Evolutionary conservation across 305 asterid genomes (phyloP).

Genomic region (Fraxinus nigra): DNA sequence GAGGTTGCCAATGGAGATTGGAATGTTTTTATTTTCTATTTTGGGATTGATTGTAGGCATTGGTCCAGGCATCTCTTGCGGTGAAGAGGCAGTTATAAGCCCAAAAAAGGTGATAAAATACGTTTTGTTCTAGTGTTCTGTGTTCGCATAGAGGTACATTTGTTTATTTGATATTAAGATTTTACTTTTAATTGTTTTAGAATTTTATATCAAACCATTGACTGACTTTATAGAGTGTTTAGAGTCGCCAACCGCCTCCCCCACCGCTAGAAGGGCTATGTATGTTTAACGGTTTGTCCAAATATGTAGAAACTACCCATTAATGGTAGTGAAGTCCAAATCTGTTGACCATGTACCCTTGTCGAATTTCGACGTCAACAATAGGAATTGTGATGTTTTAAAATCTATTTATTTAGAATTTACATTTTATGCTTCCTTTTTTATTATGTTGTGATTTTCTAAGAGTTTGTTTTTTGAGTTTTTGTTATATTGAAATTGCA

Average conservation of each 20-base stretch:
- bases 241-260: background rate
- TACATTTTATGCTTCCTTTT: too few relatives aligned
- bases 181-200: too few relatives aligned
- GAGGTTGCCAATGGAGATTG: background rate
- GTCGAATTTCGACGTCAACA: background rate
- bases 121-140: too few relatives aligned
- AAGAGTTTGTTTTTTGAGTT: background rate
- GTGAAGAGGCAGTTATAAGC: background rate
- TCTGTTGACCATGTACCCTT: background rate
- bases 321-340: background rate
- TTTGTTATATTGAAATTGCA: background rate
- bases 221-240: background rate
- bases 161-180: too few relatives aligned
- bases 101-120: too few relatives aligned
- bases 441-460: background rate
- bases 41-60: background rate
- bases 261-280: background rate
- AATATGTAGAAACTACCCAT: background rate
- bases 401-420: background rate
- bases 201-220: background rate
- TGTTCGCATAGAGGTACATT: background rate
- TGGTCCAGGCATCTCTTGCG: background rate
- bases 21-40: background rate
- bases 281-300: background rate
- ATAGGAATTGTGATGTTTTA: background rate